A percentile compares a stretch with the other conserved stretches of the same genome.
phyloP scores from a whole-genome alignment of 2,329 filamentous ascomycete species.

The Fusarium aywerte region DNA sequence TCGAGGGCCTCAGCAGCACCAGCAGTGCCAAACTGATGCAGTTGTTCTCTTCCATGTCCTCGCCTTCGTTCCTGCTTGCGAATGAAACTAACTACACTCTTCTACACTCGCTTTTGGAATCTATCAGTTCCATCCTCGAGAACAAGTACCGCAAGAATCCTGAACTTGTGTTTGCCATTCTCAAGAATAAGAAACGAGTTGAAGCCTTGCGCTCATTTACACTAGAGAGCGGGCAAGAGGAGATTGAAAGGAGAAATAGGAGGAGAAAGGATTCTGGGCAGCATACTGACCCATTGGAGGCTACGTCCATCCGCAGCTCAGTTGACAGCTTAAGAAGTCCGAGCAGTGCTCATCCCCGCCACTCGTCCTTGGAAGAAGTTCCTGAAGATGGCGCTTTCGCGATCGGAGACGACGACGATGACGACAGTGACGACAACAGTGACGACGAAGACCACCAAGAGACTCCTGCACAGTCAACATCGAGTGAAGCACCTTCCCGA shows the following conservation, averaged over 20 bases:
- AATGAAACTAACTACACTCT: conserved; percentile 91
- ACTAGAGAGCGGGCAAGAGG: conserved; percentile 89
- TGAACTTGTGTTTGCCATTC: conserved; percentile 80
- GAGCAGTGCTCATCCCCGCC: conserved; percentile 46
- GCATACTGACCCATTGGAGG: conserved; percentile 61
- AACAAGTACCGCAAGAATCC: conserved; percentile 86
- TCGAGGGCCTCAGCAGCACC: conserved; percentile 78
- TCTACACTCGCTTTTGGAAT: conserved; percentile 84
- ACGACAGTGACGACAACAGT: conserved; percentile 63
- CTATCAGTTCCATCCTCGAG: conserved; percentile 89
- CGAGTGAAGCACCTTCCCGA: conserved; percentile 70
- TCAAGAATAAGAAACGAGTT: conserved; percentile 84
- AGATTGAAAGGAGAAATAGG: conserved; percentile 83
- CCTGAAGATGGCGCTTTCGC: conserved; percentile 82
- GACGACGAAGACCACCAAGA: conserved; percentile 63
- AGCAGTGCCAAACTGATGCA: conserved; percentile 87
- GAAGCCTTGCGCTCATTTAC: conserved; percentile 89
- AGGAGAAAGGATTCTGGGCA: conserved; percentile 71
- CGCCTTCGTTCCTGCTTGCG: conserved; percentile 88
- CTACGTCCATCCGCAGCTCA: conserved; percentile 67
- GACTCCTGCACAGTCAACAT: conserved; percentile 71
- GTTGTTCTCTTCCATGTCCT: conserved; percentile 90
- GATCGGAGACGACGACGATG: conserved; percentile 88
- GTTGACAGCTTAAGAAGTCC: conserved; percentile 76
- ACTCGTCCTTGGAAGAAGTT: conserved; percentile 48